These are phyloP conservation scores for Teunomyces stri DNA, from an alignment of 805 yeast genomes.

Conservation along the genomic window DNA sequence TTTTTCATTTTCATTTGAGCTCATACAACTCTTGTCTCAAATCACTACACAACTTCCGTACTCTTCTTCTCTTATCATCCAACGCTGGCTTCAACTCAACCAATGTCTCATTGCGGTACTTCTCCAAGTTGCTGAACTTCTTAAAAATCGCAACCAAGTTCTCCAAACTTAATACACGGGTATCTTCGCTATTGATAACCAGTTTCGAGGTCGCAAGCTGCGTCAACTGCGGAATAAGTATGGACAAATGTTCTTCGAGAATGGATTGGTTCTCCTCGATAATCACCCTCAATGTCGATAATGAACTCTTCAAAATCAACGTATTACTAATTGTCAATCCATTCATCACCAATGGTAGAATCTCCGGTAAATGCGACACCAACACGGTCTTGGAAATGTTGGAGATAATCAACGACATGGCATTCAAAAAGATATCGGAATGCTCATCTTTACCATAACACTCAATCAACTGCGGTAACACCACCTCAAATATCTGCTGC, in stretches of 20 bases:
- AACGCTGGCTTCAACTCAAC: constrained; percentile 48
- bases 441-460: constrained; percentile 2
- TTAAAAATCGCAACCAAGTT: constrained; percentile 49
- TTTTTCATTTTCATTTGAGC: constrained; percentile 6
- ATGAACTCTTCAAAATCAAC: constrained; percentile 55
- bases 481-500: constrained; percentile 68
- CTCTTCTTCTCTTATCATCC: constrained; percentile 71
- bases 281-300: constrained; percentile 54
- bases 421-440: constrained; percentile 52
- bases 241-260: constrained; percentile 51
- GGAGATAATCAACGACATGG: constrained; percentile 65
- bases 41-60: constrained; percentile 74
- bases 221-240: constrained; percentile 51
- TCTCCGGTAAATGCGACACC: constrained; percentile 56
- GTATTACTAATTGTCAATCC: constrained; percentile 45
- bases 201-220: constrained; percentile 25
- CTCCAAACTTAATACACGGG: constrained; percentile 55
- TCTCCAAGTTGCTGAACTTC: constrained; percentile 41
- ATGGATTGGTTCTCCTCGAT: constrained; percentile 54
- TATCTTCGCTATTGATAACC: constrained; percentile 42
- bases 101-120: constrained; percentile 52
- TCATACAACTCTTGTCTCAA: constrained; percentile 55
- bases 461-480: constrained; percentile 55
- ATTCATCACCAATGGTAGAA: constrained; percentile 71
- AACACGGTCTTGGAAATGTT: constrained; percentile 63